Evolutionary conservation across 2,329 filamentous ascomycete genomes (phyloP).

Genomic region (Alternaria tenuissima): DNA sequence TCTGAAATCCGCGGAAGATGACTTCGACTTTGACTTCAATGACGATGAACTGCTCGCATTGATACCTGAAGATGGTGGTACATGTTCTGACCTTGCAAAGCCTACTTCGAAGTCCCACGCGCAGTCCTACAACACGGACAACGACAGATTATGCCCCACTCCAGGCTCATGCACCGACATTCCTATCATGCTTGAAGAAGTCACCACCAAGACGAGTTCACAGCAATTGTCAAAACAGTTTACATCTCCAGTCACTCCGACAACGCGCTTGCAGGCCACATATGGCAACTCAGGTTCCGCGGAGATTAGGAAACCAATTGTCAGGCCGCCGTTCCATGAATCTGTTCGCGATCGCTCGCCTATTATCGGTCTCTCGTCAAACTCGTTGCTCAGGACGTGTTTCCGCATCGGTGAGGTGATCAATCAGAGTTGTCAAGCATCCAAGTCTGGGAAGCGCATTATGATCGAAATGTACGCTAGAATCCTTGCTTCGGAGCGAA

Average conservation of each 20-base stretch:
- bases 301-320: conserved; percentile 53
- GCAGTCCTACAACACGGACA: not conserved
- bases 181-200: not conserved
- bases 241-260: conserved; percentile 35
- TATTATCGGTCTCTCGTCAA: conserved; percentile 61
- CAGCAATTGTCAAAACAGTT: conserved; percentile 24
- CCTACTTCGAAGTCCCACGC: conserved; percentile 6
- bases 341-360: conserved; percentile 62
- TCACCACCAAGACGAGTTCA: not conserved
- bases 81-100: not conserved
- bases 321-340: conserved; percentile 61
- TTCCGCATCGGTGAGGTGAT: conserved; percentile 71
- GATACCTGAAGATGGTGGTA: conserved; percentile 7
- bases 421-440: conserved; percentile 57
- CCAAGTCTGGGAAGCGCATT: conserved; percentile 58
- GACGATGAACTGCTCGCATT: conserved; percentile 37
- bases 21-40: conserved; percentile 34
- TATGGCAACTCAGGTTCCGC: conserved; percentile 3
- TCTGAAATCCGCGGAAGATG: conserved; percentile 11
- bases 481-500: conserved; percentile 65
- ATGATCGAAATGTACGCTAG: conserved; percentile 71
- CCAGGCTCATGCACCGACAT: not conserved
- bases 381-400: conserved; percentile 63
- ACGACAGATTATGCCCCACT: not conserved
- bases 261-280: conserved; percentile 22